Evolutionary conservation across 768 basidiomycete species (phyloP).

Genomic region (Phylloporus scabripes): DNA sequence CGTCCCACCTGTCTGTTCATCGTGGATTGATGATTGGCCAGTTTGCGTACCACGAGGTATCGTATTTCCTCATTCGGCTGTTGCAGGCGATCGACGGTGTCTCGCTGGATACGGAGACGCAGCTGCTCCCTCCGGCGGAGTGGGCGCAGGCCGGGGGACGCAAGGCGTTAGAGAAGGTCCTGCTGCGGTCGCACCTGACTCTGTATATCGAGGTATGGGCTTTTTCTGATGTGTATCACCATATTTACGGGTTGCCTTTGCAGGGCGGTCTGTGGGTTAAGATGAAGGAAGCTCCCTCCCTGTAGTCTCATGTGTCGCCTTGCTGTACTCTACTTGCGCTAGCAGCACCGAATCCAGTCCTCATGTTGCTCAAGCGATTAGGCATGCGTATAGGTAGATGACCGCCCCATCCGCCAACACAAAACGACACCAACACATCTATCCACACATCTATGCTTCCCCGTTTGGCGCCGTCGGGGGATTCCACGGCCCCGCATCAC

Average conservation of each 20-base stretch:
- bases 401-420: conserved; percentile 8
- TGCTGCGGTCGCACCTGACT: conserved; percentile 37
- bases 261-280: conserved; percentile 25
- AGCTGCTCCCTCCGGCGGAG: conserved; percentile 29
- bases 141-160: conserved; percentile 33
- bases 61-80: conserved; percentile 49
- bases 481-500: conserved; percentile 93
- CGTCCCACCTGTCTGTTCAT: neutral
- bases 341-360: conserved; percentile 1
- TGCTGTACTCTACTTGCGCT: neutral
- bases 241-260: neutral
- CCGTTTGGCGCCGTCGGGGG: conserved; percentile 14
- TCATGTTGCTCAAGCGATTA: conserved; percentile 24
- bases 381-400: conserved; percentile 29
- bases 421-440: neutral
- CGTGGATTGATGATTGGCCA: conserved; percentile 13
- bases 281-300: conserved; percentile 16
- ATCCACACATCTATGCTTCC: conserved; percentile 19
- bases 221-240: neutral
- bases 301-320: neutral
- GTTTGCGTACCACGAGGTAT: conserved; percentile 54
- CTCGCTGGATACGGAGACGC: conserved; percentile 34
- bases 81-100: conserved; percentile 45
- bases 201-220: conserved; percentile 37
- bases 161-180: conserved; percentile 38